These are phyloP conservation scores for Circinella umbellata DNA, from an alignment of 371 early-diverging fungal species.

Conservation along the genomic window DNA sequence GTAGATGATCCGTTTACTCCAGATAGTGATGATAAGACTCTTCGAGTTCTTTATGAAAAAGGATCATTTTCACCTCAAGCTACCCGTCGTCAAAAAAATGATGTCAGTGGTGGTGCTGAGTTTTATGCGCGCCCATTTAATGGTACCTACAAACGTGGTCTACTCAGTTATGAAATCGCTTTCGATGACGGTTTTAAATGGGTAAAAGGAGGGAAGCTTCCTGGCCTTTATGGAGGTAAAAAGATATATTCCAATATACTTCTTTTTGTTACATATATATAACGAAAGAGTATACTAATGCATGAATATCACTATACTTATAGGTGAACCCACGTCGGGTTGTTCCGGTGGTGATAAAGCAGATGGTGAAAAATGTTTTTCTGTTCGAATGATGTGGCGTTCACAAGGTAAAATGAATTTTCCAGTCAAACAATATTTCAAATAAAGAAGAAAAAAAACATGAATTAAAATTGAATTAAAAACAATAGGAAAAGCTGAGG, in stretches of 20 bases:
- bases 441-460: no score
- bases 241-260: no score
- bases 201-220: slow-evolving; percentile 10
- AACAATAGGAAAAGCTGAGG: slow-evolving; percentile 3
- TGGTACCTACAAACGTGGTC: background rate
- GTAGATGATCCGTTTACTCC: slow-evolving; percentile 2
- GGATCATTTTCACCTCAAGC: slow-evolving; percentile 2
- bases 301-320: no score
- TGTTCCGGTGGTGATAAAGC: slow-evolving; percentile 9
- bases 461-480: no score
- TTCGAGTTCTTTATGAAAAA: slow-evolving; percentile 9
- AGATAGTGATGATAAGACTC: background rate
- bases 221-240: slow-evolving; percentile 10
- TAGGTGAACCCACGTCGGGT: background rate
- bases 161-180: slow-evolving; percentile 2
- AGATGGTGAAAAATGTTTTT: slow-evolving; percentile 3
- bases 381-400: slow-evolving; percentile 12
- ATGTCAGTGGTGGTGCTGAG: slow-evolving; percentile 1
- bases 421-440: background rate
- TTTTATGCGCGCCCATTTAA: slow-evolving; percentile 9
- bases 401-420: background rate
- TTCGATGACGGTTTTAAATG: slow-evolving; percentile 1
- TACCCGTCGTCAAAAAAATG: background rate
- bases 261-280: no score
- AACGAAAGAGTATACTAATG: no score